These are phyloP conservation scores for Kwoniella mangroviensis DNA, from an alignment of 768 basidiomycete species.

Conservation along the genomic window DNA sequence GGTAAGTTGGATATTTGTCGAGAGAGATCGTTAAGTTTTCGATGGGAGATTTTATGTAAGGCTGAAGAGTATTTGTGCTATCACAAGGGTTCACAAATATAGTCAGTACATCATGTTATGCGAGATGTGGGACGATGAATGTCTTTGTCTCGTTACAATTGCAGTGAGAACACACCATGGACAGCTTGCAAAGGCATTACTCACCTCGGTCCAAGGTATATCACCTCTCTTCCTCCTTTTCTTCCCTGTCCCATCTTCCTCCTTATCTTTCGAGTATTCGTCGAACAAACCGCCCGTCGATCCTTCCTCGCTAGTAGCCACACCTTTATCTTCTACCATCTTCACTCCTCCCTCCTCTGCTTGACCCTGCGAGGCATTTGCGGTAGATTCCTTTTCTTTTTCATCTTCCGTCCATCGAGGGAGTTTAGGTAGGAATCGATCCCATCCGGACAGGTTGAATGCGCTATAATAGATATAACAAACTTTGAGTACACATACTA, in stretches of 20 bases:
- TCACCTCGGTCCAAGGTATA: constrained; percentile 21
- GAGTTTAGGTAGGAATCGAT: constrained; percentile 21
- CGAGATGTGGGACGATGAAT: neutral
- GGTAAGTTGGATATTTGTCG: constrained; percentile 87
- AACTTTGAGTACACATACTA: neutral
- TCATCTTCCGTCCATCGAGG: constrained; percentile 5
- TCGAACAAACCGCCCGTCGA: constrained; percentile 35
- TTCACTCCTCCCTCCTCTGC: constrained; percentile 2
- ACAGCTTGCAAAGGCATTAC: neutral
- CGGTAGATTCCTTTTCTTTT: neutral
- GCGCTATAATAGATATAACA: constrained; percentile 3
- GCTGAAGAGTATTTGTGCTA: constrained; percentile 94
- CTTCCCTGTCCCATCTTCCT: constrained; percentile 11
- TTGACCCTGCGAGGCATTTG: neutral
- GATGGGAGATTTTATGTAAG: constrained; percentile 83
- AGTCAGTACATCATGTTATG: constrained; percentile 1
- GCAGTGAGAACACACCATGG: too few species aligned
- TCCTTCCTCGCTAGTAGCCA: constrained; percentile 1
- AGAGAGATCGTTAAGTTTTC: constrained; percentile 86
- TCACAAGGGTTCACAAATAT: neutral
- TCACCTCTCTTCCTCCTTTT: constrained; percentile 22
- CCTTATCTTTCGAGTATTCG: constrained; percentile 23
- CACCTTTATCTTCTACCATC: neutral
- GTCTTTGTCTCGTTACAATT: too few species aligned
- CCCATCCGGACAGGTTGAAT: constrained; percentile 30